Evolutionary conservation across 805 yeast species (phyloP), one percentile per base, ranked within the genome.

Genomic region (Clavispora vitiphila): DNA sequence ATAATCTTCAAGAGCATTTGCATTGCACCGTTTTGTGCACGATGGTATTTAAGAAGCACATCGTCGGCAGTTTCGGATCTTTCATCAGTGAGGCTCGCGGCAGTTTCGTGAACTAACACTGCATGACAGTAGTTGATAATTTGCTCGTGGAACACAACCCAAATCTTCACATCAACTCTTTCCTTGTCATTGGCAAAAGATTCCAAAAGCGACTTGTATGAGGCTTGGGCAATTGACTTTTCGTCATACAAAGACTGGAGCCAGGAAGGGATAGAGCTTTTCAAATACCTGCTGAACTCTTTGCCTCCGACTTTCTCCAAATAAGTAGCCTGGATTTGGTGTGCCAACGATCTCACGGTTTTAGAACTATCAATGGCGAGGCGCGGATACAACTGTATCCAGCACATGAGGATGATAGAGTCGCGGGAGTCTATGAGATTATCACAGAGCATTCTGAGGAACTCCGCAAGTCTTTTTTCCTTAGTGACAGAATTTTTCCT

Each of bases 401-500:
- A 86, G 27, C 80, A 74, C 39, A 70, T 72, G n/a, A 74, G 60
- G 15, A 75, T 72, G 20, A 77, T 52, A 40, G 81, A 85, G 47
- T 82, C 81, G 26, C 39, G 41, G 14, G 55, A 54, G 24, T 49
- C 47, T 2, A 59, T 52, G 7, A 42, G 29, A 57, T 44, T 3
- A 8, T 34, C 76, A 3, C 59, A 53, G 3, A 69, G 52, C 23
- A 83, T 56, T 7, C 46, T 46, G 24, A 56, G 42, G 35, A 69
- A 54, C 32, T 85, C 95, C 5, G 50, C 57, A 20, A 88, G 65
- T 1, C 93, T 88, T 56, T 83, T 86, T 51, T 87, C 96, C 55
- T 81, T 85, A 0, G 98, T 91, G n/a, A 79, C 81, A 6, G 82
- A 75, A 54, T 89, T 96, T 55, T 84, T 78, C 61, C 89, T 90